These are phyloP conservation scores for Pseudonitzschia multiseries DNA, from an alignment of 108 stramenopile species.

Conservation along the genomic window DNA sequence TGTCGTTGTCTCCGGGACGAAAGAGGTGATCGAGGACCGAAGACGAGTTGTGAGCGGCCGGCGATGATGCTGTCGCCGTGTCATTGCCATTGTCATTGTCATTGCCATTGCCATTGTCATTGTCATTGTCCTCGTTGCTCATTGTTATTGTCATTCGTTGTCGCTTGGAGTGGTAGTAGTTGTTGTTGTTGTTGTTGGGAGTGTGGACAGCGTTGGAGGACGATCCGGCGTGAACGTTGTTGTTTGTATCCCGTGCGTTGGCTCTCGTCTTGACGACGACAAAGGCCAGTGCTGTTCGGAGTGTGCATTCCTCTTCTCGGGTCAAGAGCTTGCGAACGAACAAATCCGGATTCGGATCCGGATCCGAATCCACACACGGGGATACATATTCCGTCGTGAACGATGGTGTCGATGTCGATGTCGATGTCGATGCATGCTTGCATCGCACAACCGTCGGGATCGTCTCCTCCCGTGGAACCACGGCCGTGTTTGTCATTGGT, in stretches of 20 bases:
- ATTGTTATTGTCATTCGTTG: conserved; percentile 8
- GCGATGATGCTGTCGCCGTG: no score
- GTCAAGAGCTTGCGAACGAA: conserved; percentile 15
- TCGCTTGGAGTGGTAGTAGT: background rate
- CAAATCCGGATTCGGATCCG: background rate
- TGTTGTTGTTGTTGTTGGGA: no score
- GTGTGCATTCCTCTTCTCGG: conserved; percentile 31
- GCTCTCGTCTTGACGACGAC: conserved; percentile 28
- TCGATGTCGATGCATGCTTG: no score
- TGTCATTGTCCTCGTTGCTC: background rate
- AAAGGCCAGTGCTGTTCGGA: conserved; percentile 45
- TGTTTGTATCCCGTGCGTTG: background rate
- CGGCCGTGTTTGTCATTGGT: background rate
- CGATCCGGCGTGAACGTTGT: no score
- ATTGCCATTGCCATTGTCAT: background rate
- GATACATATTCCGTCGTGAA: no score
- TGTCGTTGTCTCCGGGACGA: background rate
- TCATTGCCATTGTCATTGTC: background rate
- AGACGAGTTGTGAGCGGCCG: background rate
- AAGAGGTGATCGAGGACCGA: conserved; percentile 13
- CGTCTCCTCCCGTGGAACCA: background rate
- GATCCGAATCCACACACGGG: no score
- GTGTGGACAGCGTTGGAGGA: no score
- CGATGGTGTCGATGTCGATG: no score
- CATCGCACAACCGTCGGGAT: no score